Evolutionary conservation across 2,329 filamentous ascomycete species (phyloP), one percentile per base, ranked within the genome.

Genomic region (Aureobasidium sp.): DNA sequence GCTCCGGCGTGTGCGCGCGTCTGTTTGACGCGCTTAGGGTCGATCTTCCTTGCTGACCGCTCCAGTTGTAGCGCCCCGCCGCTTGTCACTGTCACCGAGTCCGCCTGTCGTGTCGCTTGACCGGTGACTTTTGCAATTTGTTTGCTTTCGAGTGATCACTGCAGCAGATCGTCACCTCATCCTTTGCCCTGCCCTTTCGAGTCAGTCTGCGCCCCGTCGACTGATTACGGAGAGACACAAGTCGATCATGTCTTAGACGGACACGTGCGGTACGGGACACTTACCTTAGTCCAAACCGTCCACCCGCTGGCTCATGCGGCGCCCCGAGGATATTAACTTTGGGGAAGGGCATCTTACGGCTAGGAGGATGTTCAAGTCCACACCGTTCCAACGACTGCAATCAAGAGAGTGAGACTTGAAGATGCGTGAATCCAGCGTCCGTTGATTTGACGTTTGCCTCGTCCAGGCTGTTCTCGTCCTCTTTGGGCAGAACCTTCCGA

Each of bases 11-110:
- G 42, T 57, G 51, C 54, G 55, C 55, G 55, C 55, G 42, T 58
- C 46, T 58, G 55, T 58, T 58, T 58, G 55, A 58, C 55, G 53
- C 53, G 53, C 53, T 57, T 57, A 57, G 40, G 21, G 40, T 17
- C 38, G 51, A 55, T 55, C 51, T 55, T 42, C 13, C 51, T 42
- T 55, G 51, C 51, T 55, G 51, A 55, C 51, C 51, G 51, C 51
- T 55, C 19, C 27, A 21, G 33, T 42, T 43, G 15, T 38, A 29
- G 33, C 49, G 49, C 17, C 35, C n/a, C 13, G n/a, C 11, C 37
- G 51, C 40, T 55, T 55, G 38, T 55, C 25, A 43, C 51, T 53
- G 49, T 54, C 50, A 29, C 35, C 21, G 17, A n/a, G 37, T 54
- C 15, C 37, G 51, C 51, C 51, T 33, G 51, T 53, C 19, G 49